Evolutionary conservation across 768 basidiomycete genomes (phyloP).

Genomic region (Russula dissimulans): DNA sequence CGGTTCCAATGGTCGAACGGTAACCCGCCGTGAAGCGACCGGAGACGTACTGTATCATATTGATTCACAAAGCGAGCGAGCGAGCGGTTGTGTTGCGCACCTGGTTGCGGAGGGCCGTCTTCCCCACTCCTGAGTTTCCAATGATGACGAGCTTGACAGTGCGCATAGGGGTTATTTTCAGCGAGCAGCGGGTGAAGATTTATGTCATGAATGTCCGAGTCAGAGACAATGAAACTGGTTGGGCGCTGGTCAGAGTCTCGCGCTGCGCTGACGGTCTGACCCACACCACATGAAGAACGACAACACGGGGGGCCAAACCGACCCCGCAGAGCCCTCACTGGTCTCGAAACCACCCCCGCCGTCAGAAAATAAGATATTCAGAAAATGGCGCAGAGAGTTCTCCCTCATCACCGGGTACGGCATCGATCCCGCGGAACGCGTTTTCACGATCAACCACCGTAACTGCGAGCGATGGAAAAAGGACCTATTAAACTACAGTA

Average conservation of each 20-base stretch:
- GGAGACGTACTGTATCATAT: constrained; percentile 53
- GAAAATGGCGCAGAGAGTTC: constrained; percentile 43
- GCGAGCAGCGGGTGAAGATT: background rate
- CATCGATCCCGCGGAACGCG: constrained; percentile 35
- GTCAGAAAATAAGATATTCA: constrained; percentile 29
- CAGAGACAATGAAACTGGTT: no score
- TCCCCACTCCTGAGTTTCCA: constrained; percentile 78
- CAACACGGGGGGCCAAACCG: background rate
- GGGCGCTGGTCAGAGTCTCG: background rate
- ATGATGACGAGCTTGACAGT: constrained; percentile 78
- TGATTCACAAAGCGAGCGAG: background rate
- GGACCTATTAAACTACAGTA: constrained; percentile 40
- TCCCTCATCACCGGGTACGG: constrained; percentile 44
- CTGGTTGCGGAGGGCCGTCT: constrained; percentile 70
- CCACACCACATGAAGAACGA: background rate
- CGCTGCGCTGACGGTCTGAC: background rate
- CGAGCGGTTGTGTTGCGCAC: constrained; percentile 29
- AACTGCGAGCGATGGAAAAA: constrained; percentile 45
- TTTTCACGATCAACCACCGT: constrained; percentile 30
- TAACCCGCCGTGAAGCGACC: constrained; percentile 69
- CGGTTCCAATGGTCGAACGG: constrained; percentile 81
- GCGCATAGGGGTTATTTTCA: constrained; percentile 34
- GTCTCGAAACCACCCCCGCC: background rate
- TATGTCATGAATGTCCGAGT: no score
- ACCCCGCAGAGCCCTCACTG: background rate